phyloP scores from a whole-genome alignment of 768 basidiomycete genomes.

The Obba rivulosa region DNA sequence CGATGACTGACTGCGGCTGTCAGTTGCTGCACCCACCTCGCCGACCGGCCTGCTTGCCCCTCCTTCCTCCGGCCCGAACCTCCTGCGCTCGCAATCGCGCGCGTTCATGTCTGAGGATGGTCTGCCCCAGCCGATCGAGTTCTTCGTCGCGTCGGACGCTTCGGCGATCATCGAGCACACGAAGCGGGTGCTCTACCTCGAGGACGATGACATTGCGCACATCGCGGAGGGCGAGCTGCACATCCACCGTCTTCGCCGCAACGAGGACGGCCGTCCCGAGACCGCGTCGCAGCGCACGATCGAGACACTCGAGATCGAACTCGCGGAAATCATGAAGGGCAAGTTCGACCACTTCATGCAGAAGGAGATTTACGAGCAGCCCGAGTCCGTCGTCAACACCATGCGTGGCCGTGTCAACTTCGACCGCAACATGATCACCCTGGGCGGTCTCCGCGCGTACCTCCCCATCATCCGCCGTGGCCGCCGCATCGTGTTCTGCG shows the following conservation, averaged over 20 bases:
- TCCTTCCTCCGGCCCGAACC: slow-evolving; percentile 64
- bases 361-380: slow-evolving; percentile 99
- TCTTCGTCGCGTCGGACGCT: slow-evolving; percentile 98
- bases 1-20: slow-evolving; percentile 23
- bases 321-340: slow-evolving; percentile 99
- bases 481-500: slow-evolving; percentile 91
- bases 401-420: slow-evolving; percentile 99
- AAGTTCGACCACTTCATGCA: slow-evolving; percentile 99
- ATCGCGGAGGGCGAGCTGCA: slow-evolving; percentile 96
- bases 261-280: slow-evolving; percentile 60
- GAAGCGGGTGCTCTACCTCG: slow-evolving; percentile 96
- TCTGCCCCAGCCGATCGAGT: slow-evolving; percentile 97
- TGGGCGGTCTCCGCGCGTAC: slow-evolving; percentile 94
- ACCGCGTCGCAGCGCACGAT: slow-evolving; percentile 82
- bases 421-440: slow-evolving; percentile 83
- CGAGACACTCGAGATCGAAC: slow-evolving; percentile 96
- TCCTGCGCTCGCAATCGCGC: slow-evolving; percentile 90
- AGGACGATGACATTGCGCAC: slow-evolving; percentile 99
- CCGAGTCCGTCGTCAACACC: slow-evolving; percentile 98
- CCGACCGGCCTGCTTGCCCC: slow-evolving; percentile 66
- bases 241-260: slow-evolving; percentile 94
- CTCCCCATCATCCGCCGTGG: slow-evolving; percentile 94
- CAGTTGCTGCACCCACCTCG: slow-evolving; percentile 35
- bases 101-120: slow-evolving; percentile 99
- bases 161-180: slow-evolving; percentile 97